These are phyloP conservation scores for Fusarium sterilihyphosum DNA, from an alignment of 2,329 filamentous ascomycete species.

Conservation along the genomic window DNA sequence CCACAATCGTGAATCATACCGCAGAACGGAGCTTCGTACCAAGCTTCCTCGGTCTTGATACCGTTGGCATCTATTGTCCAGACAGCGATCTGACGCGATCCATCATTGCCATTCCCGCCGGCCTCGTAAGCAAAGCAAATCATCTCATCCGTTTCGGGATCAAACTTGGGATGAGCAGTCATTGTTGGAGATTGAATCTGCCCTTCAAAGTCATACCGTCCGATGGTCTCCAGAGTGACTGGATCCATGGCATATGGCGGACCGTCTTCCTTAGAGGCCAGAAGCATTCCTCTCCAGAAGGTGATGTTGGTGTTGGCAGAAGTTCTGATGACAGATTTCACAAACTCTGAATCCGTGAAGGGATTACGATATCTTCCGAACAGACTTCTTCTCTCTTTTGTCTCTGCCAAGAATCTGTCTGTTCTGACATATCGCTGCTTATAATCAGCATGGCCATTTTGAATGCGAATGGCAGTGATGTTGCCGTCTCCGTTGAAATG, in stretches of 20 bases:
- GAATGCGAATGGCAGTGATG: slow-evolving; percentile 6
- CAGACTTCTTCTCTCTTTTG: not conserved
- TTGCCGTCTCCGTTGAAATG: slow-evolving; percentile 27
- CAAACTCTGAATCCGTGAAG: slow-evolving; percentile 11
- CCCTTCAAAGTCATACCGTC: slow-evolving; percentile 2
- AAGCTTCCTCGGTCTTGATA: not conserved
- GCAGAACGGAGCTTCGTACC: slow-evolving; percentile 17
- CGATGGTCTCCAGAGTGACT: slow-evolving; percentile 11
- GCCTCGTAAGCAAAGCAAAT: slow-evolving; percentile 14
- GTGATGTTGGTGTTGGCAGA: slow-evolving; percentile 19
- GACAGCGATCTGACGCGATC: not conserved
- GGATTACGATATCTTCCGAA: slow-evolving; percentile 23
- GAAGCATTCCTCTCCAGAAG: slow-evolving; percentile 6
- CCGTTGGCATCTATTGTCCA: slow-evolving; percentile 1
- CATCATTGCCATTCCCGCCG: slow-evolving; percentile 1
- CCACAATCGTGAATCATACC: slow-evolving; percentile 22
- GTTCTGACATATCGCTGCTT: slow-evolving; percentile 16
- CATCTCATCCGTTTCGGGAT: slow-evolving; percentile 1
- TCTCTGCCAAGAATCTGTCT: not conserved
- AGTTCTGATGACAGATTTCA: slow-evolving; percentile 4
- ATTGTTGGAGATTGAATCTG: slow-evolving; percentile 3
- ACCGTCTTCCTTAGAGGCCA: slow-evolving; percentile 14
- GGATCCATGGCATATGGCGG: slow-evolving; percentile 17
- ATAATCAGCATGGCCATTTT: slow-evolving; percentile 4
- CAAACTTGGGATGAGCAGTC: slow-evolving; percentile 14